Evolutionary conservation across 805 yeast species (phyloP).

Genomic region (Yamadazyma sp.): DNA sequence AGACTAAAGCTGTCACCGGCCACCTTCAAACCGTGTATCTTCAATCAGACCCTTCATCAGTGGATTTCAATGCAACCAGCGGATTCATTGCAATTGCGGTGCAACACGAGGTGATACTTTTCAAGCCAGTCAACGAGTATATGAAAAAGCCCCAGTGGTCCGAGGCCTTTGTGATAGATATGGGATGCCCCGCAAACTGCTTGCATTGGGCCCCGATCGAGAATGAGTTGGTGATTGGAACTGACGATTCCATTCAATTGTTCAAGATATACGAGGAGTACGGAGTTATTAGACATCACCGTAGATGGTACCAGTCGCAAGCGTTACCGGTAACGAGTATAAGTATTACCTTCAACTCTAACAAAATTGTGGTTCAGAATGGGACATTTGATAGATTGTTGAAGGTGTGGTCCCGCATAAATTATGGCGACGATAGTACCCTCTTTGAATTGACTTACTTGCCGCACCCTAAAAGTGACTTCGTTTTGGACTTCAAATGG

Average conservation of each 20-base stretch:
- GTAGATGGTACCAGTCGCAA: slow-evolving; percentile 52
- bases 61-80: slow-evolving; percentile 58
- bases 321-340: slow-evolving; percentile 61
- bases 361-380: slow-evolving; percentile 58
- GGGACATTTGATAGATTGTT: slow-evolving; percentile 64
- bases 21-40: slow-evolving; percentile 73
- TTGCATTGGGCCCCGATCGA: slow-evolving; percentile 54
- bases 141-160: slow-evolving; percentile 48
- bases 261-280: slow-evolving; percentile 52
- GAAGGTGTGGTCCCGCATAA: slow-evolving; percentile 75
- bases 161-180: slow-evolving; percentile 23
- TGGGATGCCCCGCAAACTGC: slow-evolving; percentile 30
- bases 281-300: slow-evolving; percentile 35
- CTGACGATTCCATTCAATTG: slow-evolving; percentile 48
- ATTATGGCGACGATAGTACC: slow-evolving; percentile 56
- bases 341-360: slow-evolving; percentile 65
- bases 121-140: slow-evolving; percentile 57
- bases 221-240: slow-evolving; percentile 62
- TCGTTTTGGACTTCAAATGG: slow-evolving; percentile 62
- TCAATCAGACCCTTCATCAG: slow-evolving; percentile 61
- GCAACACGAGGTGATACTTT: slow-evolving; percentile 45
- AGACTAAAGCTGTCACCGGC: slow-evolving; percentile 12
- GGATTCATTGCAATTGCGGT: slow-evolving; percentile 61
- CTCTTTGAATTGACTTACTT: slow-evolving; percentile 70
- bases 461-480: slow-evolving; percentile 52